Evolutionary conservation across 2,329 filamentous ascomycete species (phyloP), one percentile per base, ranked within the genome.

Genomic region (Lomentospora prolificans): DNA sequence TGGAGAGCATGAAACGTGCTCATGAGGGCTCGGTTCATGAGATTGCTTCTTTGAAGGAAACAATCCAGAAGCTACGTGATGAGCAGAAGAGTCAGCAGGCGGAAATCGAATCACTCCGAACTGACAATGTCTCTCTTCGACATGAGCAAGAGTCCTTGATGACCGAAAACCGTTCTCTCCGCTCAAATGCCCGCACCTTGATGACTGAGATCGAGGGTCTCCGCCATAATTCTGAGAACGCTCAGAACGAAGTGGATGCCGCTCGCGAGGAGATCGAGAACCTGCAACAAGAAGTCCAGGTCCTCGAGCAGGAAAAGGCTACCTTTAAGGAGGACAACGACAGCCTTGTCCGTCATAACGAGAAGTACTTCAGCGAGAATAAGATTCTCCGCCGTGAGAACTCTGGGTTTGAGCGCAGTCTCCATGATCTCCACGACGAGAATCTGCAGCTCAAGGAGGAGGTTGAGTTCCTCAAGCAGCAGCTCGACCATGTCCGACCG

Each of bases 301-400:
- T 61, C 22, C 61, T 77, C 12, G 63, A 69, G 41, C 67, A 72
- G 58, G 75, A 79, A 59, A 77, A 74, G 61, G 64, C 64, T 2
- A 64, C 72, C 7, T 66, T 79, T n/a, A 69, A 70, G 36, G 68
- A 78, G 59, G 78, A 81, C 60, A 78, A 80, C 58, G 67, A 73
- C 31, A 76, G 74, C 60, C 71, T 80, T 22, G 77, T 78, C 54
- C 75, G 74, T 36, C 75, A 79, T 62, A 80, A 80, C 57, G 76
- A 80, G 52, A 75, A 74, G 58, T 79, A 79, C 61, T 80, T 76
- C 60, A 73, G 69, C 56, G 76, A 80, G 62, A 79, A 77, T 67
- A 77, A 77, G 65, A 66, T 70, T 36, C 67, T 78, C 4, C 68
- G 68, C 17, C 69, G 71, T 14, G 73, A 80, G 62, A 79, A 78